These are phyloP conservation scores for Cafeteria roenbergensis DNA, from an alignment of 108 stramenopile species.

Conservation along the genomic window DNA sequence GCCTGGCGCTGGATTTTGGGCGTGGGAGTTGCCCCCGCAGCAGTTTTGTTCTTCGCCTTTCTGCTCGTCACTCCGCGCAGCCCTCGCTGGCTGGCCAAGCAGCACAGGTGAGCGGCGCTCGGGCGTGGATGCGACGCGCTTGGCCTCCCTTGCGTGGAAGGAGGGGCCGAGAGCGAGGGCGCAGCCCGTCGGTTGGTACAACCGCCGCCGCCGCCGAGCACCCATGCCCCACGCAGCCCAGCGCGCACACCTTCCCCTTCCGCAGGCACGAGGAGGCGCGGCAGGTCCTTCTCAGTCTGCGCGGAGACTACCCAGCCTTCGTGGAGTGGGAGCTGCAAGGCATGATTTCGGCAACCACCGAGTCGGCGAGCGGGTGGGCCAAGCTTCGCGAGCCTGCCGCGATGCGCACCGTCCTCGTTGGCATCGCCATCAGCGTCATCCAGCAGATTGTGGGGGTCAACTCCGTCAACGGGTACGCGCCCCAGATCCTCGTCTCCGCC, in stretches of 20 bases:
- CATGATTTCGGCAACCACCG: too few species aligned
- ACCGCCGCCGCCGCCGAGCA: too few species aligned
- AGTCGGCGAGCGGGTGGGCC: background rate
- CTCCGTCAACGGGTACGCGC: constrained; percentile 4
- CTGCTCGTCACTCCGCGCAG: constrained; percentile 8
- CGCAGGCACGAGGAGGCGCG: background rate
- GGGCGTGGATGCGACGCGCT: too few species aligned
- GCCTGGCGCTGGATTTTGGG: background rate
- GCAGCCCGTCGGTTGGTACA: too few species aligned
- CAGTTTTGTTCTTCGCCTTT: background rate
- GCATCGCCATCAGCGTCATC: background rate
- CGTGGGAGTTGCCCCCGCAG: background rate
- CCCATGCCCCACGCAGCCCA: too few species aligned
- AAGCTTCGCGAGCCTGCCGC: background rate
- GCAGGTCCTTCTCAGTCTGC: background rate
- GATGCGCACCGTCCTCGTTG: constrained; percentile 3
- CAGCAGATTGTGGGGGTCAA: constrained; percentile 16
- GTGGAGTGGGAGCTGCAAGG: background rate
- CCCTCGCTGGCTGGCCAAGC: constrained; percentile 11
- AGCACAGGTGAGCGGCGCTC: too few species aligned
- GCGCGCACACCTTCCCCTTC: too few species aligned
- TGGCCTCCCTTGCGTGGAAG: too few species aligned
- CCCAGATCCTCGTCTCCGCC: background rate
- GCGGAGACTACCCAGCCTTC: background rate
- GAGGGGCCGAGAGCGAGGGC: too few species aligned